Conservation (phyloP, 23 red algal genomes). For the Chondrus crispus region DNA sequence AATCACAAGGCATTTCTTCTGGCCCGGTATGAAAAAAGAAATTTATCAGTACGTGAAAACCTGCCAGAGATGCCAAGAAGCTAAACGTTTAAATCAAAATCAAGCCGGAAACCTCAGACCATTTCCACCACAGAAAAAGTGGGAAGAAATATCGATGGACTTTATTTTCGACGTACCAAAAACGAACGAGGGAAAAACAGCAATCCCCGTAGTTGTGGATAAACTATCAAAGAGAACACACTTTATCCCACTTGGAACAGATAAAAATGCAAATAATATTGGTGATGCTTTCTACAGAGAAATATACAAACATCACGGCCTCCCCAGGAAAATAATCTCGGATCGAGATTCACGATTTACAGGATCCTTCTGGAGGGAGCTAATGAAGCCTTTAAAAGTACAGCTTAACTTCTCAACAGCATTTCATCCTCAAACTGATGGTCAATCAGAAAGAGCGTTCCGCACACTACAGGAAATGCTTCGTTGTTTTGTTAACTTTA, state of each 20-base stretch:
- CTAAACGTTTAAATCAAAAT: constrained; percentile 23
- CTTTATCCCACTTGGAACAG: neutral
- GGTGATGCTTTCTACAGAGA: neutral
- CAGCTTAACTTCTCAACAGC: constrained; percentile 14
- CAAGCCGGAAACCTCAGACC: neutral
- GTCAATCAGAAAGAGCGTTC: constrained; percentile 21
- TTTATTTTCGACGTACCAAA: constrained; percentile 23
- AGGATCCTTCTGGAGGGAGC: neutral
- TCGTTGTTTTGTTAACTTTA: constrained; percentile 10
- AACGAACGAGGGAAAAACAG: neutral
- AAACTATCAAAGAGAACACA: constrained; percentile 12
- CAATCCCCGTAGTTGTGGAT: constrained; percentile 1
- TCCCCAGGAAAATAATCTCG: constrained; percentile 5
- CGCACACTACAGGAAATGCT: constrained; percentile 17
- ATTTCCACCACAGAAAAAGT: neutral
- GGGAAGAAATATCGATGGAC: constrained; percentile 32
- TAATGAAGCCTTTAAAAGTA: neutral
- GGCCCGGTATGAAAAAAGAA: constrained; percentile 15
- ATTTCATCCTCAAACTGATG: constrained; percentile 39
- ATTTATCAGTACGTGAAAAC: neutral
- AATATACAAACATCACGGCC: neutral
- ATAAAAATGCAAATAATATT: constrained; percentile 13
- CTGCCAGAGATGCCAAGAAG: neutral
- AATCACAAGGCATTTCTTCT: constrained; percentile 15
- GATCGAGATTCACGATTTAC: constrained; percentile 23